Percentiles rank a stretch among this genome's conserved stretches.
These are phyloP conservation scores for Endoconidiophora polonica DNA, from an alignment of 2,329 filamentous ascomycete genomes.

Conservation along the genomic window DNA sequence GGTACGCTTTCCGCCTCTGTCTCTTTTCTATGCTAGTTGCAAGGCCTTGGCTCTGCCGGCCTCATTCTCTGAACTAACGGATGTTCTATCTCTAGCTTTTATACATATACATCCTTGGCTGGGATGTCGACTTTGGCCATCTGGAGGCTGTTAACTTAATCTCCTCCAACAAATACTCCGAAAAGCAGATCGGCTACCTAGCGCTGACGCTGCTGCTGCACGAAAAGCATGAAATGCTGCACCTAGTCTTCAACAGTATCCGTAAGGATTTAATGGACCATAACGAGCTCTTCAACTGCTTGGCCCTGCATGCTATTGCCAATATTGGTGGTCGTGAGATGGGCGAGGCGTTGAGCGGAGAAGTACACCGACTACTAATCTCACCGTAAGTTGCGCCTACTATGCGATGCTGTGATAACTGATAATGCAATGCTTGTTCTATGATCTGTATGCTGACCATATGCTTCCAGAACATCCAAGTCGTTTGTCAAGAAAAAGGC, in stretches of 20 bases:
- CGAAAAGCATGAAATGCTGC: constrained; percentile 88
- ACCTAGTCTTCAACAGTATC: constrained; percentile 96
- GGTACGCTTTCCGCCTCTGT: too few species aligned
- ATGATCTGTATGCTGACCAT: neutral
- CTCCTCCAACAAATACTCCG: constrained; percentile 90
- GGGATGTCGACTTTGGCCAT: constrained; percentile 98
- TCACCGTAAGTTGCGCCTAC: constrained; percentile 52
- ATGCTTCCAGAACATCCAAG: constrained; percentile 46
- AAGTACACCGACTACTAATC: constrained; percentile 86
- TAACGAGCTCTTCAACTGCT: constrained; percentile 93
- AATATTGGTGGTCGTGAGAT: constrained; percentile 95
- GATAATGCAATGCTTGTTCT: too few species aligned
- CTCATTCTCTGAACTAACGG: constrained; percentile 5
- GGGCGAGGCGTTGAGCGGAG: constrained; percentile 79
- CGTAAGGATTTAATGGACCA: constrained; percentile 86
- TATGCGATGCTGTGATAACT: neutral
- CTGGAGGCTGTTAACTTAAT: constrained; percentile 96
- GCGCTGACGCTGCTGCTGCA: constrained; percentile 95
- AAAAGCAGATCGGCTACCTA: constrained; percentile 98
- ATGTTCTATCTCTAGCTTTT: constrained; percentile 39
- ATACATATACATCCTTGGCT: constrained; percentile 97
- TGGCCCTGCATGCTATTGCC: constrained; percentile 91
- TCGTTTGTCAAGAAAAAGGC: constrained; percentile 99
- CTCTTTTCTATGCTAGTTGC: too few species aligned
- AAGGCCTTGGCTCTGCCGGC: constrained; percentile 20